phyloP scores from a whole-genome alignment of 1,284 basidiomycete species.

The Trametes polyzona region DNA sequence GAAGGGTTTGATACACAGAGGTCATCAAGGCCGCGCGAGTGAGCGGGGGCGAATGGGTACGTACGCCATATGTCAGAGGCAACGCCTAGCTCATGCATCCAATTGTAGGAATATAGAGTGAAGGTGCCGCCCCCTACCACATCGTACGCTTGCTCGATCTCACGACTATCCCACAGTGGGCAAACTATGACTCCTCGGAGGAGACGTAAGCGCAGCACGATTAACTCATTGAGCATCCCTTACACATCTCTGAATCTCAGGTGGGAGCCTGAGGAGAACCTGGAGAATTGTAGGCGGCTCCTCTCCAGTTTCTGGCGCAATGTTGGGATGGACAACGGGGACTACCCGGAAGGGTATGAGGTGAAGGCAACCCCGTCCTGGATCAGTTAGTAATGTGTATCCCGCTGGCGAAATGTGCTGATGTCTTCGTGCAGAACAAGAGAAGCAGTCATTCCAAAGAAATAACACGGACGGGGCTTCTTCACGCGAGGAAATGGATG shows the following conservation, averaged over 20 bases:
- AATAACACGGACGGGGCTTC: constrained; percentile 23
- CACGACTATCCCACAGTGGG: constrained; percentile 46
- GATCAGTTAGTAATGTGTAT: constrained; percentile 27
- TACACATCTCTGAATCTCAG: constrained; percentile 38
- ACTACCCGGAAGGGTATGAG: constrained; percentile 51
- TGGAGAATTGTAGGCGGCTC: constrained; percentile 55
- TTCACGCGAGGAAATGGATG: constrained; percentile 26
- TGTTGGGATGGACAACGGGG: constrained; percentile 57
- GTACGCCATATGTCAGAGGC: constrained; percentile 24
- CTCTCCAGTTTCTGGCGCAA: constrained; percentile 65
- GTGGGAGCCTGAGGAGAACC: constrained; percentile 68
- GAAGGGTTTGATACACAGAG: constrained; percentile 41
- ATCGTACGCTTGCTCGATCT: neutral
- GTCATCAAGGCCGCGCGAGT: constrained; percentile 57
- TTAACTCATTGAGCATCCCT: neutral
- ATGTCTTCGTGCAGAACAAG: constrained; percentile 35
- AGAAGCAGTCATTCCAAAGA: constrained; percentile 47
- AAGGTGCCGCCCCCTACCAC: constrained; percentile 44
- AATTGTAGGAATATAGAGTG: constrained; percentile 57
- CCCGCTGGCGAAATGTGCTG: neutral
- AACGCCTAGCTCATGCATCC: neutral
- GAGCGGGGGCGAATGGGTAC: constrained; percentile 45
- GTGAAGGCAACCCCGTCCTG: constrained; percentile 41
- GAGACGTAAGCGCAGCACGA: constrained; percentile 44
- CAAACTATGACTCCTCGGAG: constrained; percentile 49